These are phyloP conservation scores for Cinnamomum chago DNA, from an alignment of 164 flowering plant species.

Conservation along the genomic window DNA sequence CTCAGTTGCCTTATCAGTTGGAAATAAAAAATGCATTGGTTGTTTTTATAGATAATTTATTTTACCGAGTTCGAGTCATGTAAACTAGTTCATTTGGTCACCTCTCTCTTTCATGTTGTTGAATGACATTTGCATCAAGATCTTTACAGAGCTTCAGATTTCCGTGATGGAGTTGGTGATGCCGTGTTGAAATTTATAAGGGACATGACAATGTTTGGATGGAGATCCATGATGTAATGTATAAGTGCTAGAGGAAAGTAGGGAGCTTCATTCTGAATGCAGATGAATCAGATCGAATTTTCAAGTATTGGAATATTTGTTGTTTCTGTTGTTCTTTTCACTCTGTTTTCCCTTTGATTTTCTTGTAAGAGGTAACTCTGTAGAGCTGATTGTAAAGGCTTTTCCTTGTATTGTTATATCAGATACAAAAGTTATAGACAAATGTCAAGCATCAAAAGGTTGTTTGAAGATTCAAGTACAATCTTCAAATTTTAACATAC, in stretches of 20 bases:
- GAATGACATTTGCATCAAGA: background rate
- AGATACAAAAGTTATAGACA: background rate
- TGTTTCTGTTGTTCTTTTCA: background rate
- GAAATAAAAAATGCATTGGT: background rate
- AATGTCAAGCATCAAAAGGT: too few species aligned
- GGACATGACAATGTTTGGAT: background rate
- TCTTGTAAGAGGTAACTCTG: background rate
- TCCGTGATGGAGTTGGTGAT: background rate
- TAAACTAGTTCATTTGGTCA: background rate
- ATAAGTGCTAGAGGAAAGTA: background rate
- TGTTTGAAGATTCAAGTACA: background rate
- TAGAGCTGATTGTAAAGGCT: slow-evolving; percentile 11
- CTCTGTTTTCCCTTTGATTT: background rate
- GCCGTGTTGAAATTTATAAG: background rate
- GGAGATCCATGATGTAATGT: background rate
- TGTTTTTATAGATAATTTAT: background rate
- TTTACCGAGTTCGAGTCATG: background rate
- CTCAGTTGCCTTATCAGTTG: background rate
- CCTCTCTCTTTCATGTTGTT: background rate
- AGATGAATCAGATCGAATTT: background rate
- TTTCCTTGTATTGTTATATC: background rate
- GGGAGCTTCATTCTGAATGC: background rate
- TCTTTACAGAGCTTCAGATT: background rate
- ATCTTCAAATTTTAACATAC: background rate
- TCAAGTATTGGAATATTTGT: background rate